phyloP scores from a whole-genome alignment of 2,329 filamentous ascomycete species.

The Coniochaeta hoffmannii region DNA sequence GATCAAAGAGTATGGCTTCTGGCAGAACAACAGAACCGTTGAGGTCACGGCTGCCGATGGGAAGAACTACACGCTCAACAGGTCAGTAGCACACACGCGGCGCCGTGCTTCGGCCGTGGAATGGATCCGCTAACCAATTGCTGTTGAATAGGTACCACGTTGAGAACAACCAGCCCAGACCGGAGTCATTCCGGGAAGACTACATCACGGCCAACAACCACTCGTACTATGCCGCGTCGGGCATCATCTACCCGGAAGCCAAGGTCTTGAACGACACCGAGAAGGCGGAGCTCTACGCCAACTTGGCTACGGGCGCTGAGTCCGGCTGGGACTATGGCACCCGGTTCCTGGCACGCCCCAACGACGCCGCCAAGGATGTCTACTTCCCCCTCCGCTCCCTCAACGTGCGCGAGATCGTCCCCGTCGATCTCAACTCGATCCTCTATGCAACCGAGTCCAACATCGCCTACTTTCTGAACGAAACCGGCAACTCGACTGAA shows the following conservation, averaged over 20 bases:
- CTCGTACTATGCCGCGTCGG: constrained; percentile 52
- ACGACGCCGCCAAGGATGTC: constrained; percentile 49
- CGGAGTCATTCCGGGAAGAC: constrained; percentile 61
- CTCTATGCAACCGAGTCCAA: constrained; percentile 57
- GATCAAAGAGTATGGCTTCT: constrained; percentile 58
- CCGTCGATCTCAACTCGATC: constrained; percentile 62
- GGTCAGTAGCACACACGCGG: constrained; percentile 27
- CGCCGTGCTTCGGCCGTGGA: not conserved
- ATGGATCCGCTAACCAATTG: not conserved
- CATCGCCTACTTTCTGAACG: constrained; percentile 47
- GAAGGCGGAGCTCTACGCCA: constrained; percentile 46
- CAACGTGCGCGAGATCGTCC: constrained; percentile 50
- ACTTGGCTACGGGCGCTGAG: constrained; percentile 59
- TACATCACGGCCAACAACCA: constrained; percentile 57
- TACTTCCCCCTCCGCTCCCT: constrained; percentile 61
- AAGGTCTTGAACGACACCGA: constrained; percentile 43
- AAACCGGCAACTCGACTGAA: constrained; percentile 40
- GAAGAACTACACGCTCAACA: constrained; percentile 47
- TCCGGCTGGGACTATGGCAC: constrained; percentile 58
- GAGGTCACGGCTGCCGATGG: constrained; percentile 35
- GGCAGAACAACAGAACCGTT: constrained; percentile 52
- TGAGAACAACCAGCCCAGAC: constrained; percentile 56
- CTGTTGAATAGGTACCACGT: constrained; percentile 42
- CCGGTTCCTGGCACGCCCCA: constrained; percentile 50
- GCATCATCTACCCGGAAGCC: constrained; percentile 49